These are phyloP conservation scores for Tylopilus orsonianus DNA, from an alignment of 1,284 basidiomycete genomes.

Conservation along the genomic window DNA sequence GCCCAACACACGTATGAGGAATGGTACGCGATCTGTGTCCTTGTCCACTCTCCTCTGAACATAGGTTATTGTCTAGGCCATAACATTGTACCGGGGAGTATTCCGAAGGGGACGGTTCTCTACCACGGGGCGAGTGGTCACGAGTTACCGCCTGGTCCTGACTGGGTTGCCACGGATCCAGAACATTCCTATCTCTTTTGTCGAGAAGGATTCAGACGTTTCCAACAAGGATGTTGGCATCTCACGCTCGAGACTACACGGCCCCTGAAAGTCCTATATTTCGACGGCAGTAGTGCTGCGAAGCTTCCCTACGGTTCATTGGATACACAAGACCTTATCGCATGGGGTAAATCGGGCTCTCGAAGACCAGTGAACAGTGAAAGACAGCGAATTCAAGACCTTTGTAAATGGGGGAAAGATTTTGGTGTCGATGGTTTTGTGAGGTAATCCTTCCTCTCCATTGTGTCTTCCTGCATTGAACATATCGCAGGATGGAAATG, in stretches of 20 bases:
- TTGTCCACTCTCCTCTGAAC: neutral
- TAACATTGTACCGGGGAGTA: conserved; percentile 40
- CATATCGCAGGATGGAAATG: conserved; percentile 43
- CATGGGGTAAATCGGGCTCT: conserved; percentile 32
- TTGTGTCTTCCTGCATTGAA: neutral
- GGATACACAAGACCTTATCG: conserved; percentile 45
- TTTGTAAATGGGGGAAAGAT: conserved; percentile 39
- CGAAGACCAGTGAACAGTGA: conserved; percentile 25
- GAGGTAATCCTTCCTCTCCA: conserved; percentile 26
- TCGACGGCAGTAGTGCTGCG: conserved; percentile 43
- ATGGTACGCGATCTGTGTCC: conserved; percentile 32
- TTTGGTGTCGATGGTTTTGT: conserved; percentile 41
- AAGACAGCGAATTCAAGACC: conserved; percentile 28
- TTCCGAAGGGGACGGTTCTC: conserved; percentile 42
- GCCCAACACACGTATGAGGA: conserved; percentile 50
- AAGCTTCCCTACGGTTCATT: conserved; percentile 37
- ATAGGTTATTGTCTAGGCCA: conserved; percentile 35
- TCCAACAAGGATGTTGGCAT: conserved; percentile 35
- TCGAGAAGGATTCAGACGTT: neutral
- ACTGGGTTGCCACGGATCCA: conserved; percentile 44
- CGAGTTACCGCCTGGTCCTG: conserved; percentile 35
- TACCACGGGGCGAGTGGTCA: conserved; percentile 37
- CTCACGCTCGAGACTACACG: conserved; percentile 38
- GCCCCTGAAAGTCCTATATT: conserved; percentile 42
- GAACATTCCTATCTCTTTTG: conserved; percentile 46